Percentiles rank a stretch among this genome's conserved stretches.
phyloP scores from a whole-genome alignment of 305 asterid genomes.

The Striga hermonthica region DNA sequence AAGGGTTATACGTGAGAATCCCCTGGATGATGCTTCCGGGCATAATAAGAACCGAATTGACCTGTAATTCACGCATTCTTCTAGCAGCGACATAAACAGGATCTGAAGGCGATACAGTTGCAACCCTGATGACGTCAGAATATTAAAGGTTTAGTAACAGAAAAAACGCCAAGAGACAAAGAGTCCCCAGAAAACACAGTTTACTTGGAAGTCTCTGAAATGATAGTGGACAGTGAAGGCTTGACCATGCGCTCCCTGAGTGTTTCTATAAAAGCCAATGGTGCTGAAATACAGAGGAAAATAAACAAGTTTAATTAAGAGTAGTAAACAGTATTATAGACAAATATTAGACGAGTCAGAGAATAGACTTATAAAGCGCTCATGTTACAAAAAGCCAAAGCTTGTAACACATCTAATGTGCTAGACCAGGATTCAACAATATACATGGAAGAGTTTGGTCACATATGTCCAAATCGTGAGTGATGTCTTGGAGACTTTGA shows the following conservation, averaged over 20 bases:
- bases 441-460: neutral
- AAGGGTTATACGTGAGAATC: constrained; percentile 70
- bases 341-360: neutral
- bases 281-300: constrained; percentile 57
- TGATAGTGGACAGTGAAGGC: constrained; percentile 79
- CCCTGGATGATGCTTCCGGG: constrained; percentile 74
- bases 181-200: constrained; percentile 21
- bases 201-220: constrained; percentile 72
- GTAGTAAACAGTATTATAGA: constrained; percentile 17
- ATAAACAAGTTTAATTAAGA: constrained; percentile 16
- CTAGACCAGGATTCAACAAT: neutral
- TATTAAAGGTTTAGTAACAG: constrained; percentile 29
- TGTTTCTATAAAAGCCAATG: constrained; percentile 77
- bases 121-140: constrained; percentile 55
- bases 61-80: constrained; percentile 80
- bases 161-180: constrained; percentile 25
- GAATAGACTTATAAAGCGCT: constrained; percentile 3
- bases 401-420: neutral
- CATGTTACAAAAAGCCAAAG: constrained; percentile 4
- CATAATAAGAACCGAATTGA: constrained; percentile 72
- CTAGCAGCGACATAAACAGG: constrained; percentile 85
- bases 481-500: neutral
- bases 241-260: constrained; percentile 93
- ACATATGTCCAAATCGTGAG: neutral
- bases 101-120: constrained; percentile 68